A percentile compares a stretch with the other conserved stretches of the same genome.
Evolutionary conservation across 108 stramenopile genomes (phyloP).

Genomic region (Stephanodiscus minutulus): DNA sequence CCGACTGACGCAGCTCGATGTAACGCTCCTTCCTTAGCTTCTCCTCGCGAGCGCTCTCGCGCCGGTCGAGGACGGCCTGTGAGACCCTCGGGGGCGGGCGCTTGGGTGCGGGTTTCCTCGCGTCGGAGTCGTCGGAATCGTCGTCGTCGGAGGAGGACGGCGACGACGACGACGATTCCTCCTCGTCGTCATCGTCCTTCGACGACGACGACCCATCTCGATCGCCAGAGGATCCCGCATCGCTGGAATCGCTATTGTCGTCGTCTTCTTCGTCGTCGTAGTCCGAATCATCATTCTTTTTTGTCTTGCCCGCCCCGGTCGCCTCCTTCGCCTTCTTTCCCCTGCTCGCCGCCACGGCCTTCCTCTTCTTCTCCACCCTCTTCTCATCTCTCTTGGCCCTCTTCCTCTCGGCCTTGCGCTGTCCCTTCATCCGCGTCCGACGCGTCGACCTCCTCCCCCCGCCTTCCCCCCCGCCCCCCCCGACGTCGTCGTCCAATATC

Average conservation of each 20-base stretch:
- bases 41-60: constrained; percentile 51
- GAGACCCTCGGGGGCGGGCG: constrained; percentile 33
- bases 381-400: constrained; percentile 42
- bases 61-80: constrained; percentile 56
- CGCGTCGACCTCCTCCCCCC: constrained; percentile 49
- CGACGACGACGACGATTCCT: constrained; percentile 32
- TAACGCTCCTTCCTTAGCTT: constrained; percentile 75
- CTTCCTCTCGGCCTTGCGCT: constrained; percentile 28
- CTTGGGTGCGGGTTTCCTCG: constrained; percentile 46
- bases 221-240: constrained; percentile 16
- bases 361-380: constrained; percentile 20
- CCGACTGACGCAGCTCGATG: constrained; percentile 67
- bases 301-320: constrained; percentile 24
- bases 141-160: constrained; percentile 33
- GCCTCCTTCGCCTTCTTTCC: constrained; percentile 41
- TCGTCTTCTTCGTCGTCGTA: constrained; percentile 26
- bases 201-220: constrained; percentile 13
- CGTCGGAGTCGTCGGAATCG: constrained; percentile 41
- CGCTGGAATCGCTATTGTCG: constrained; percentile 35
- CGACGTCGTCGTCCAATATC: constrained; percentile 61
- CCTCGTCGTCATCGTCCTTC: constrained; percentile 38
- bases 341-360: constrained; percentile 24
- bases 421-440: constrained; percentile 22
- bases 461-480: constrained; percentile 16
- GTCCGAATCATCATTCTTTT: constrained; percentile 51